These are phyloP conservation scores for Euphorbia peplus DNA, from an alignment of 345 rosid species.

Conservation along the genomic window DNA sequence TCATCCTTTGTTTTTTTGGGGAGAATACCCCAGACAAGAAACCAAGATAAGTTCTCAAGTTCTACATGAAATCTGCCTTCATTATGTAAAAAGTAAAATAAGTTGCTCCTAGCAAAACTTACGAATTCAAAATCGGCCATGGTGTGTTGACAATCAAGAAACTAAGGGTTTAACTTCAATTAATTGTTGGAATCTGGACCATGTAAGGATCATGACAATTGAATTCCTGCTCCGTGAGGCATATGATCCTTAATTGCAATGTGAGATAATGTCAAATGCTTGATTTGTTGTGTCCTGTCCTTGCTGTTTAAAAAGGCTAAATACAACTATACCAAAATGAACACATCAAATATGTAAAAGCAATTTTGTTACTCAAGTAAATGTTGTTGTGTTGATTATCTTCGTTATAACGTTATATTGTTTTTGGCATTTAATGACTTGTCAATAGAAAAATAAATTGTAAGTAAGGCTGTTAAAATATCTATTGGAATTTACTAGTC, in stretches of 20 bases:
- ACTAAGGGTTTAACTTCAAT: background rate
- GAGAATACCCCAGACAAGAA: background rate
- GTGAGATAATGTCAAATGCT: background rate
- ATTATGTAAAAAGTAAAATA: background rate
- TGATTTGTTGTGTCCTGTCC: background rate
- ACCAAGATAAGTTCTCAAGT: background rate
- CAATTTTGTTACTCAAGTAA: background rate
- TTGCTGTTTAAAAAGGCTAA: constrained; percentile 2
- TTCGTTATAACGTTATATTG: background rate
- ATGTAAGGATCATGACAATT: background rate
- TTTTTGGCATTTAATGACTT: background rate
- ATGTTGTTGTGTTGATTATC: background rate
- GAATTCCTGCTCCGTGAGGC: background rate
- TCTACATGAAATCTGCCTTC: background rate
- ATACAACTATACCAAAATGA: background rate
- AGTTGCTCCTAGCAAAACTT: background rate
- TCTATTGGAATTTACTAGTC: too few species aligned
- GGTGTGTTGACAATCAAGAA: background rate
- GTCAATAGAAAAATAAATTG: background rate
- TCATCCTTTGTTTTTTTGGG: too few species aligned
- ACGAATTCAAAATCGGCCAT: background rate
- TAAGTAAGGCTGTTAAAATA: too few species aligned
- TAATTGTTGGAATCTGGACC: too few species aligned
- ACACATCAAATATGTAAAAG: background rate
- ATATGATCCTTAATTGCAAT: background rate